Conservation (phyloP, 305 asterid genomes). For the Solanum hybrid region DNA sequence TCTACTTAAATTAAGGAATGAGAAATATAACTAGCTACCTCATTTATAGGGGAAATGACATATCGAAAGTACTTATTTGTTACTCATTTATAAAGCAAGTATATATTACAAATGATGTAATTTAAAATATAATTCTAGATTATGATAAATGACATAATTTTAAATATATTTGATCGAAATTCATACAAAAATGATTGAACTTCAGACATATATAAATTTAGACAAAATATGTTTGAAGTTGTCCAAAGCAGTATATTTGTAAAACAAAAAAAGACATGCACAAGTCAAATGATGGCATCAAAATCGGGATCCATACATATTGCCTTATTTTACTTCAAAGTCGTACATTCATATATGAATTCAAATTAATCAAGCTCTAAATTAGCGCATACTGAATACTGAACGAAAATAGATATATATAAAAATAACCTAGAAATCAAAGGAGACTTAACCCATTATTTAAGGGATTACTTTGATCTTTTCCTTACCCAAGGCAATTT, state of each 20-base stretch:
- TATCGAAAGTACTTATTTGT: background rate
- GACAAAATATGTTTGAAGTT: background rate
- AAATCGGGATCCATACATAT: background rate
- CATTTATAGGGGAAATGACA: background rate
- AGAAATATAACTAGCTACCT: background rate
- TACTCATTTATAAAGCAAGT: no score
- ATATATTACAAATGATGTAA: no score
- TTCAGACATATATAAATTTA: background rate
- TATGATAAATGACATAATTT: background rate
- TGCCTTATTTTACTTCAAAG: background rate
- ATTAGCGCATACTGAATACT: background rate
- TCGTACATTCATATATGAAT: background rate
- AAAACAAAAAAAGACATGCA: background rate
- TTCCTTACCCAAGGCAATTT: background rate
- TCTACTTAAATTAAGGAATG: background rate
- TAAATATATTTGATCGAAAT: no score
- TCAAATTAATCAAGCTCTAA: background rate
- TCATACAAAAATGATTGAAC: no score
- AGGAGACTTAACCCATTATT: background rate
- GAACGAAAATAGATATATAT: no score
- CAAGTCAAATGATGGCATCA: background rate
- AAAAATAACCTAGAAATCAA: background rate
- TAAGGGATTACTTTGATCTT: background rate
- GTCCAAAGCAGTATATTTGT: no score
- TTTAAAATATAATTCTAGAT: background rate